Evolutionary conservation across 2,329 filamentous ascomycete species (phyloP), one percentile per base, ranked within the genome.

Genomic region (Fusarium sp.): DNA sequence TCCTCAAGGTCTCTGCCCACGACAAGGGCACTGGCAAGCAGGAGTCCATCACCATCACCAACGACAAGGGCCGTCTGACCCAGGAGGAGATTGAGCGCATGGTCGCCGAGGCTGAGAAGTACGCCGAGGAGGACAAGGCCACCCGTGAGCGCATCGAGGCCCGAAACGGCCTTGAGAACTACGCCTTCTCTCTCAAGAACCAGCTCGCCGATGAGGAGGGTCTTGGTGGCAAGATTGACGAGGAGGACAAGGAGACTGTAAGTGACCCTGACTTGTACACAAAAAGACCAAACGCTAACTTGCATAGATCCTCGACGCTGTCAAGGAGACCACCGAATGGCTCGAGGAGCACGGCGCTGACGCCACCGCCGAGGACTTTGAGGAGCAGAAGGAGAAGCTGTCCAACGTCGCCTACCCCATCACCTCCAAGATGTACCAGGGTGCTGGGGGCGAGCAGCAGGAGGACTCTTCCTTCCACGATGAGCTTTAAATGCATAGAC

Each of bases 301-400:
- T 54, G 27, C 7, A 16, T 63, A 93, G 91, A 92, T 99, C 80
- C 87, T 97, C 76, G 95, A 98, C 77, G 97, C 97, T 75, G 92
- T 99, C 87, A 98, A 98, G 93, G 97, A 99, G 89, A 89, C 95
- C 75, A 93, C 92, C 80, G 95, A 98, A 84, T 99, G 97, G 97
- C 92, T 99, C 70, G 95, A 98, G 80, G 95, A 97, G 91, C 97
- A 98, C 87, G 94, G 91, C 77, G 91, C 93, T 77, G 93, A 93
- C 62, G 97, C 97, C 75, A 91, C 89, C 78, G 89, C 95, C 69
- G 96, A 98, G 88, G 97, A 98, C 88, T 98, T 98, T 81, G 95
- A 98, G 86, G 97, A 99, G 91, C 96, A 98, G 90, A 98, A 97
- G 90, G 96, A 99, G 93, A 98, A 98, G 91, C 91, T 99, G 78